Base-by-base conservation (phyloP, 2,329 filamentous ascomycete genomes). In the Fonsecaea monophora region DNA sequence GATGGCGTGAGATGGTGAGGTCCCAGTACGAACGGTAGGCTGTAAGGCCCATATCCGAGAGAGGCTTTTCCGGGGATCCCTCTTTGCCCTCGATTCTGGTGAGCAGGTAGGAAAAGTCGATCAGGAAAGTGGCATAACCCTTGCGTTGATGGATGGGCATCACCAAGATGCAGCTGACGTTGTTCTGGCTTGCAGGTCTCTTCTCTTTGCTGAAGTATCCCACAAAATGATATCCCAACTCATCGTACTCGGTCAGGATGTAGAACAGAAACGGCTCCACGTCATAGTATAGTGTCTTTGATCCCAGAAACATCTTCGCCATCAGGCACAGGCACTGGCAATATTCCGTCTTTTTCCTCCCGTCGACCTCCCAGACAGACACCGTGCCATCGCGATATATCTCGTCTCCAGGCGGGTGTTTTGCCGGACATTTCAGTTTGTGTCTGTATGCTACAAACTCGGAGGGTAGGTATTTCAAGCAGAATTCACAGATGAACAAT, bases 151-250 rank as follows among this genome's bases (percentile, higher is more conserved):
- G 95, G 62, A 98, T 97, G 0, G 95, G 95, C 45, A 99, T 82
- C 3, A 96, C 97, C 56, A 99, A 82, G 73, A 99, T 99, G 78
- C 95, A 99, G 8, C 93, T 97, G 56, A 99, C 95, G 71, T 99
- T 99, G 78, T 99, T 98, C 73, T 94, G 90, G 68, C 93, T 96
- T 78, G 92, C 94, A 1, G 92, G 90, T 53, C 96, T 86, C 80
- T 99, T 99, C 80, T 99, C 95, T 78, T 99, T 99, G 59, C 95
- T 98, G 79, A 99, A 99, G 77, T 97, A 99, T n/a, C 95, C 95
- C n/a, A 99, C 92, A 58, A 99, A 86, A 75, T 98, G 95, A 74
- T 91, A 95, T 13, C 95, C 95, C 73, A 93, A 90, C 58, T 96
- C 92, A 70, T 94, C 92, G 72, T 91, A 89, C 48, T 89, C 90